These are phyloP conservation scores for Monosporascus sp. DNA, from an alignment of 2,329 filamentous ascomycete species.

Conservation along the genomic window DNA sequence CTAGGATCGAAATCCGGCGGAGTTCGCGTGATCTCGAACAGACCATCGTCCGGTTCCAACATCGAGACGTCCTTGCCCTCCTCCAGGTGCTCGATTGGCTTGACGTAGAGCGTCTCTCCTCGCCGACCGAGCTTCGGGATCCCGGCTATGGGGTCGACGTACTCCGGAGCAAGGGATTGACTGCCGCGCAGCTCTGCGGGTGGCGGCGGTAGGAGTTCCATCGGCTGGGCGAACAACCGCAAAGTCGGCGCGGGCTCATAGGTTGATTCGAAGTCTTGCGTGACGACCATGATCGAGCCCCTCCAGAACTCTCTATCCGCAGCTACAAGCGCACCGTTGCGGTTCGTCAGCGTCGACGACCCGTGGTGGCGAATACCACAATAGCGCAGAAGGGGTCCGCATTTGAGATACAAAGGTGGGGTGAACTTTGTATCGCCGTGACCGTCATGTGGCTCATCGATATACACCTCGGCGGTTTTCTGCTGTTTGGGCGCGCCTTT, in stretches of 20 bases:
- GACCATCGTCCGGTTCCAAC: constrained; percentile 73
- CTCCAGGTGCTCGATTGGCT: constrained; percentile 80
- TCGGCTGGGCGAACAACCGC: constrained; percentile 80
- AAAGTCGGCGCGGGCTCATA: constrained; percentile 76
- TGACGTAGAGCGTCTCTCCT: constrained; percentile 82
- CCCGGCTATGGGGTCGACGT: constrained; percentile 84
- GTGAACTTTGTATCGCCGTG: constrained; percentile 69
- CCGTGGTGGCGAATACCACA: constrained; percentile 72
- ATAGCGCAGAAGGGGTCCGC: constrained; percentile 85
- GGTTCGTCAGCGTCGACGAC: constrained; percentile 32
- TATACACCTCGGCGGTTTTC: constrained; percentile 21
- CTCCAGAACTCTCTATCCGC: constrained; percentile 78
- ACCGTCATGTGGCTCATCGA: constrained; percentile 33
- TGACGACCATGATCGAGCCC: constrained; percentile 94
- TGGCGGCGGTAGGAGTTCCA: constrained; percentile 75
- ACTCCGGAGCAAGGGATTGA: constrained; percentile 66
- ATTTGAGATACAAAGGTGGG: constrained; percentile 79
- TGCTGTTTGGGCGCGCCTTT: constrained; percentile 29
- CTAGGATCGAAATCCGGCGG: constrained; percentile 44
- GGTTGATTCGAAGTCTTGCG: constrained; percentile 74
- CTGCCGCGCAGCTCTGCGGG: constrained; percentile 63
- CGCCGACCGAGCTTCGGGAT: constrained; percentile 80
- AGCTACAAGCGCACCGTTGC: constrained; percentile 26
- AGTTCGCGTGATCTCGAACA: constrained; percentile 68
- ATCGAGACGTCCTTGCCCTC: constrained; percentile 74